Conservation (phyloP, 345 rosid species). For the Camelina neglecta region DNA sequence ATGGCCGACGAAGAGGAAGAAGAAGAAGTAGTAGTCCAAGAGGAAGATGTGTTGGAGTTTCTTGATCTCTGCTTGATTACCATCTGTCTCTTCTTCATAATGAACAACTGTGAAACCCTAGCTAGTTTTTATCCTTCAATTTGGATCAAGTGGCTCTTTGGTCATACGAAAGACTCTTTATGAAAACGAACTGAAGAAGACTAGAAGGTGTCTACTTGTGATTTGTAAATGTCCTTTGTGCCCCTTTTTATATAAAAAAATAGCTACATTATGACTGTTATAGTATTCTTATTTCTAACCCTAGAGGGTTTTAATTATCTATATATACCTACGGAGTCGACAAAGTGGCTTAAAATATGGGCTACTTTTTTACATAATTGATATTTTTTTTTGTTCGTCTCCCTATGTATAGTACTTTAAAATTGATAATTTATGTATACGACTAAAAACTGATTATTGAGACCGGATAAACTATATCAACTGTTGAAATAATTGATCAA, state of each 20-base stretch:
- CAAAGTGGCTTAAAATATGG: conserved; percentile 28
- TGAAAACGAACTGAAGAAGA: conserved; percentile 27
- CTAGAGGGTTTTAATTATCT: conserved; percentile 9
- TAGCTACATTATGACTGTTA: conserved; percentile 9
- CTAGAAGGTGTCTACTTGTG: conserved; percentile 4
- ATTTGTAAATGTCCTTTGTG: conserved; percentile 13
- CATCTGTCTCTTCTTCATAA: conserved; percentile 64
- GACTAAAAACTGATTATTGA: neutral
- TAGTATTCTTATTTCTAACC: conserved; percentile 13
- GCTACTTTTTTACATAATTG: conserved; percentile 16
- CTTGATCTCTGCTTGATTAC: conserved; percentile 49
- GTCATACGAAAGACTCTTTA: conserved; percentile 37
- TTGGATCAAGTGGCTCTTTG: conserved; percentile 33
- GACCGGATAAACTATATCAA: neutral
- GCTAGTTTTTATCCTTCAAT: neutral
- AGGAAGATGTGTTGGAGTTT: conserved; percentile 42
- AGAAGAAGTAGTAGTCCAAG: conserved; percentile 45
- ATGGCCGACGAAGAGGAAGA: conserved; percentile 49
- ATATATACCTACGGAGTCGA: conserved; percentile 28
- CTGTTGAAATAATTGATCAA: conserved; percentile 2
- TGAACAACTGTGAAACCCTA: conserved; percentile 45
- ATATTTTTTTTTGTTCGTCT: neutral
- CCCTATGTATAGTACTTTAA: neutral
- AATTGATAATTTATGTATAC: neutral
- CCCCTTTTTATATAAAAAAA: conserved; percentile 22